Evolutionary conservation across 2,329 filamentous ascomycete species (phyloP), one percentile per base, ranked within the genome.

Genomic region (Penicillium paneum): DNA sequence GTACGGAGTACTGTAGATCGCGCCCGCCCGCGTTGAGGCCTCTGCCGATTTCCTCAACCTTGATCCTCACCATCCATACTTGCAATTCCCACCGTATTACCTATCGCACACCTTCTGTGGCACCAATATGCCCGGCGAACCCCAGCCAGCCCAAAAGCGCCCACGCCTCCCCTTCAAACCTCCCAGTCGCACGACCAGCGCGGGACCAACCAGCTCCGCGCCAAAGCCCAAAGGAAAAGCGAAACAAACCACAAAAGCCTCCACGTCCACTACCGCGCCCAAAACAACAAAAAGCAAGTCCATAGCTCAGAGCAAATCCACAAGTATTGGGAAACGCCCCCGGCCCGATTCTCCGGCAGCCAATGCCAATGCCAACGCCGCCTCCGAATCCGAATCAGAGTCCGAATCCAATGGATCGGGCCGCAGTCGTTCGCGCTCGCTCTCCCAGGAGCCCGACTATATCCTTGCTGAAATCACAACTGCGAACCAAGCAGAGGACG

Each of bases 401-500:
- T 66, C 67, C 8, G 60, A 56, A 40, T 62, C 65, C 12, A 59
- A 56, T 31, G 42, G 28, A 54, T 50, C 56, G 28, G 45, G 31
- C 34, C 39, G 51, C 28, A 59, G 52, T 39, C 63, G 58, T 36
- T 63, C 67, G 24, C 52, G 53, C 5, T 67, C 68, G 0, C 49
- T 63, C 15, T 69, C 67, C 6, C 63, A 69, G 44, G 76, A 78
- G 63, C 75, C 76, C n/a, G 74, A 78, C 35, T 78, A 71, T 44
- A 78, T 79, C 15, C 75, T 79, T 32, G 76, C 76, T 1, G 76
- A 79, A 56, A 75, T 79, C 29, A 72, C 64, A 35, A 68, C 62
- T 32, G 60, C 55, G 7, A 54, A 65, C 15, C 56, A 64, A 24
- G 32, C 52, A 2, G 63, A 68, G 2, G 65, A 74, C 12, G 64